Base-by-base conservation (phyloP, 176 grass and related monocot genomes). In the Raddia guianensis region DNA sequence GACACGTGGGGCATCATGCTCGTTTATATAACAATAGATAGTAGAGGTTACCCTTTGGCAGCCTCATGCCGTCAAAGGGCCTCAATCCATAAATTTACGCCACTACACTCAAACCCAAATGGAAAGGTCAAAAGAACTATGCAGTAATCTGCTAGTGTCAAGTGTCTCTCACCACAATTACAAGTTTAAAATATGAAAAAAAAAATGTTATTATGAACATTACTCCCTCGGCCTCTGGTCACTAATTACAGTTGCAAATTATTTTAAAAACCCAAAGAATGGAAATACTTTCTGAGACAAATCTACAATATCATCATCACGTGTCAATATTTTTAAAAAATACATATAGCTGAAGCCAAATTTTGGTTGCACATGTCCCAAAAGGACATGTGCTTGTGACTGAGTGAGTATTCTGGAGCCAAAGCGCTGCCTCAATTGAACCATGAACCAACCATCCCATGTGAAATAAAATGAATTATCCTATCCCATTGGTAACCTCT, bases 391-490 rank as follows among this genome's bases (percentile, higher is more conserved):
- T 44, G 43, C 16, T 15, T 56, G 20, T 68, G 34, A 19, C 32
- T 48, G 16, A 49, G 8, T 0, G 37, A 40, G 59, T 61, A 19
- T 72, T 42, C 47, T 5, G 72, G 16, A 20, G 45, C 55, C 49
- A 72, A 3, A 44, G 5, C 13, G 42, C 34, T 68, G n/a, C 5
- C 37, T 49, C 9, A 15, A 11, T 33, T 75, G 33, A 63, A 32
- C 57, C 57, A 32, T 49, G n/a, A 82, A 82, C 18, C 49, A 82
- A 82, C 27, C 49, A 40, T 65, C 47, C 16, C 8, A 50, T n/a
- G 32, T 83, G 13, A 73, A 80, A 66, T 78, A 44, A 14, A 82
- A 85, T 2, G 10, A 76, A 84, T 62, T 76, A 2, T 43, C 11
- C 16, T 10, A 57, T 8, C 48, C 47, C 11, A 37, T 15, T 10